Conservation (phyloP, 257 asterid genomes). For the Capsicum chinense region DNA sequence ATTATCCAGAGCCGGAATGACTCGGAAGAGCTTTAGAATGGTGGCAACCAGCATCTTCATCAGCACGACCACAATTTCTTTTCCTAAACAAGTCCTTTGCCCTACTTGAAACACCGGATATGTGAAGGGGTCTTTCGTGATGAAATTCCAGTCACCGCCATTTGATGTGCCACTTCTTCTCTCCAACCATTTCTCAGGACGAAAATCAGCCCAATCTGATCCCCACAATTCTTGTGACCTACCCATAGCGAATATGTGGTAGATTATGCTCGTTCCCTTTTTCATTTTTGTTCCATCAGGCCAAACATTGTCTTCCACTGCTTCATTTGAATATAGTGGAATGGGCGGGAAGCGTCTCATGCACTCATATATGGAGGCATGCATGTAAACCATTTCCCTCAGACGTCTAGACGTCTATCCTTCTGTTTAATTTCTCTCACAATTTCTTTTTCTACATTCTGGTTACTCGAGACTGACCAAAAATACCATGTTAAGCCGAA, state of each 20-base stretch:
- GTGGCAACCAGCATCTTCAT: neutral
- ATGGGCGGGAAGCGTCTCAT: conserved; percentile 20
- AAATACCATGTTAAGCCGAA: too few relatives aligned
- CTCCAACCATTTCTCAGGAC: too few relatives aligned
- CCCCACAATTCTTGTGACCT: too few relatives aligned
- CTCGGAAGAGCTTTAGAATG: neutral
- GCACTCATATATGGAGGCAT: neutral
- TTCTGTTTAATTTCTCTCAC: too few relatives aligned
- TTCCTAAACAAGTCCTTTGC: neutral
- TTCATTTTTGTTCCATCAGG: conserved; percentile 14
- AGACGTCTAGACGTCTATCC: neutral
- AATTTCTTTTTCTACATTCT: neutral
- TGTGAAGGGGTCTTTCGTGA: too few relatives aligned
- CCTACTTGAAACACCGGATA: too few relatives aligned
- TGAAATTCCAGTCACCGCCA: too few relatives aligned
- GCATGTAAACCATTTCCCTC: neutral
- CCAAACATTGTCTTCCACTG: conserved; percentile 10
- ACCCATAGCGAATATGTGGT: neutral
- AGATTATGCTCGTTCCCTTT: neutral
- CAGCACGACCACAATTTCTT: neutral
- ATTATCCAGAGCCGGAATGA: neutral
- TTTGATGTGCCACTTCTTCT: too few relatives aligned
- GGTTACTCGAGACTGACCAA: neutral
- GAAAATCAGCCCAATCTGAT: too few relatives aligned
- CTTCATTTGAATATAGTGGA: neutral